Conservation (phyloP, 2,329 filamentous ascomycete species). For the Tympanopsis confertula region DNA sequence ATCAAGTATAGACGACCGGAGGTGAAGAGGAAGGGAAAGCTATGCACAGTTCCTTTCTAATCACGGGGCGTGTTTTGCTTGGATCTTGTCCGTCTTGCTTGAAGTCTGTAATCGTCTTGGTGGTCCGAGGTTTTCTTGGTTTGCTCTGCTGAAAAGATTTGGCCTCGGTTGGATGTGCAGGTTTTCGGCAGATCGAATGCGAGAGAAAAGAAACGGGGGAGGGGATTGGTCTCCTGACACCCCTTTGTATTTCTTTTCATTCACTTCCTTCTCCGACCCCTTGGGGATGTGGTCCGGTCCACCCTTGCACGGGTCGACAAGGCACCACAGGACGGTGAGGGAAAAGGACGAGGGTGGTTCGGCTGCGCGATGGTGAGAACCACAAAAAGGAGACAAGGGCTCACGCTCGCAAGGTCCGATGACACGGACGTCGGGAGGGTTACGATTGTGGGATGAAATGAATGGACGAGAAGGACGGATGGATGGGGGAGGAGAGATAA, state of each 20-base stretch:
- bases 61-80: too few relatives aligned
- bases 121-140: too few relatives aligned
- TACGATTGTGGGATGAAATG: slow-evolving; percentile 10
- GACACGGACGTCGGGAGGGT: slow-evolving; percentile 5
- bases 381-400: not conserved
- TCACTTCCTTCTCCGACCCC: not conserved
- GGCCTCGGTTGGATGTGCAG: too few relatives aligned
- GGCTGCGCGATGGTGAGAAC: not conserved
- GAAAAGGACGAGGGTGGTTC: not conserved
- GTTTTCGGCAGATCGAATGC: too few relatives aligned
- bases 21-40: too few relatives aligned
- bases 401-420: not conserved
- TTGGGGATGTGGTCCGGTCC: not conserved
- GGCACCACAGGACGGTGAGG: not conserved
- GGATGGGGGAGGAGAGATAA: slow-evolving; percentile 10
- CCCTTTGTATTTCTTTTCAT: not conserved
- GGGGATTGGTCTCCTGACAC: not conserved
- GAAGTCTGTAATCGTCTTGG: too few relatives aligned
- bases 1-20: too few relatives aligned
- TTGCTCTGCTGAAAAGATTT: too few relatives aligned
- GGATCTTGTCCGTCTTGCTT: too few relatives aligned
- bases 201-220: not conserved
- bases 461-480: slow-evolving; percentile 4
- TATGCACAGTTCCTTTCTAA: too few relatives aligned
- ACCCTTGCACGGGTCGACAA: not conserved